phyloP scores from a whole-genome alignment of 1,139 yeast species.

The Protomyces macrosporus region DNA sequence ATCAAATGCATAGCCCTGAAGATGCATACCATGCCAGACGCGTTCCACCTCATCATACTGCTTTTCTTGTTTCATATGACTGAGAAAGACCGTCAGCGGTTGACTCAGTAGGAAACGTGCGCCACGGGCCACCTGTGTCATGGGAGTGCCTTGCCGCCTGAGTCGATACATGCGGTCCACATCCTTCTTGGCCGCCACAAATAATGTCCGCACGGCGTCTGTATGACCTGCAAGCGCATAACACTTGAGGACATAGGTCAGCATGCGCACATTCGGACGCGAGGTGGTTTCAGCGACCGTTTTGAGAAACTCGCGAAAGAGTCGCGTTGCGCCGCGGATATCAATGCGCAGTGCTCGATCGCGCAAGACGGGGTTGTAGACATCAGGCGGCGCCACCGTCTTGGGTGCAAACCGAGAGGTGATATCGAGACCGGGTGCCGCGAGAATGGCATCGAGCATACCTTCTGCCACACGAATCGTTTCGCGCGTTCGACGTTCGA shows the following conservation, averaged over 20 bases:
- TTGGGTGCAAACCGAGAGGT: constrained; percentile 13
- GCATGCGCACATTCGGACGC: constrained; percentile 8
- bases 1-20: constrained; percentile 20
- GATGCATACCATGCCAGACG: constrained; percentile 11
- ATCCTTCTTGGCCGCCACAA: constrained; percentile 13
- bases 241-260: constrained; percentile 2
- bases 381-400: constrained; percentile 6
- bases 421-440: constrained; percentile 3
- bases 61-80: constrained; percentile 1
- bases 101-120: constrained; percentile 12
- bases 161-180: constrained; percentile 14
- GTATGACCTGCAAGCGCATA: constrained; percentile 2
- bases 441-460: constrained; percentile 4
- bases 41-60: constrained; percentile 9
- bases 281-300: constrained; percentile 8
- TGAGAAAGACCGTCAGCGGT: constrained; percentile 3
- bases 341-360: not conserved
- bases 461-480: not conserved
- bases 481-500: not conserved
- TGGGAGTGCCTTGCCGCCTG: not conserved
- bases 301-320: constrained; percentile 9
- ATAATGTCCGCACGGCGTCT: constrained; percentile 10
- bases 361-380: constrained; percentile 3
- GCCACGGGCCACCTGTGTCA: constrained; percentile 11
- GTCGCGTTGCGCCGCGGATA: not conserved